Evolutionary conservation across 495 filamentous ascomycete genomes (phyloP).

Genomic region (Saxophila tyrrhenica): DNA sequence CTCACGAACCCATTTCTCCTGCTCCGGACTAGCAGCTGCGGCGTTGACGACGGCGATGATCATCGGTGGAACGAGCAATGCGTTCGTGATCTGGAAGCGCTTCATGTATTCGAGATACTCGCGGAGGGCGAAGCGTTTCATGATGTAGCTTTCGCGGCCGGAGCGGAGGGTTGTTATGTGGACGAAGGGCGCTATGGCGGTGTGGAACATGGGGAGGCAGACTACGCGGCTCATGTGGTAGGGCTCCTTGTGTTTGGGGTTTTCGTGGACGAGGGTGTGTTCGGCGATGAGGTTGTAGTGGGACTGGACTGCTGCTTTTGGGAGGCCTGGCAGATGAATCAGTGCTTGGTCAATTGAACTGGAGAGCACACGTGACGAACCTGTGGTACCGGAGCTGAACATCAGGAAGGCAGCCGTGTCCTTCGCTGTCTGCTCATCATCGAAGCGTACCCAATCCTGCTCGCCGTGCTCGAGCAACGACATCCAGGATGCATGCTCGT

Average conservation of each 20-base stretch:
- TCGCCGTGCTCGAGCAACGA: constrained; percentile 20
- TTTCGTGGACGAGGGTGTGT: constrained; percentile 8
- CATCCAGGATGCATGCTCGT: constrained; percentile 4
- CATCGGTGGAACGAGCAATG: constrained; percentile 13
- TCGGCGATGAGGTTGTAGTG: constrained; percentile 22
- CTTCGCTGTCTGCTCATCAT: constrained; percentile 8
- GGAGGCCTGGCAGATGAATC: constrained; percentile 2
- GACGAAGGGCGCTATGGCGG: constrained; percentile 1
- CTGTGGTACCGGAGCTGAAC: constrained; percentile 20
- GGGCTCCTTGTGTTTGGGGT: not conserved
- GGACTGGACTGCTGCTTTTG: constrained; percentile 16
- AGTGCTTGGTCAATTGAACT: not conserved
- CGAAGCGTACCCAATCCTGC: constrained; percentile 21
- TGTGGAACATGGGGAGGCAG: constrained; percentile 14
- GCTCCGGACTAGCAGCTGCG: not conserved
- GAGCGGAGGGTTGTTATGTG: constrained; percentile 3
- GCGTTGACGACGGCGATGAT: constrained; percentile 15
- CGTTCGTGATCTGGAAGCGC: constrained; percentile 9
- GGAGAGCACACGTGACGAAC: constrained; percentile 10
- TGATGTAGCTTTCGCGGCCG: constrained; percentile 8
- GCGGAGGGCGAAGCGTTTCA: constrained; percentile 13
- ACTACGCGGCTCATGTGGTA: constrained; percentile 1
- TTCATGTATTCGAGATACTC: constrained; percentile 2
- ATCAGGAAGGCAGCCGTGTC: constrained; percentile 4
- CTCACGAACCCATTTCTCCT: not conserved